phyloP scores from a whole-genome alignment of 345 rosid species.

The Geranium brycei region DNA sequence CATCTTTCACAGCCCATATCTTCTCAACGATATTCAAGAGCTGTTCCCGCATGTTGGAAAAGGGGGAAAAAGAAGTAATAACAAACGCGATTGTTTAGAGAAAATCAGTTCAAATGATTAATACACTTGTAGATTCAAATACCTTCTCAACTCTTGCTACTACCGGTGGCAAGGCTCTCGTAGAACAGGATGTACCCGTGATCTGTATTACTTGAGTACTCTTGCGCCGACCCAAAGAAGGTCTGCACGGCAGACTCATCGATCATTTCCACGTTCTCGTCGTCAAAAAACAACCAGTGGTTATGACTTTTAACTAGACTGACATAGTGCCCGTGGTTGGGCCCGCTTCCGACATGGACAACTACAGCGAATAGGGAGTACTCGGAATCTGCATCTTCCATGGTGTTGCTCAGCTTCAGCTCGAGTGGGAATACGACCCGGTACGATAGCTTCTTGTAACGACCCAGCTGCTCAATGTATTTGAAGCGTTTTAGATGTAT shows the following conservation, averaged over 20 bases:
- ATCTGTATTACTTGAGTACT: constrained; percentile 90
- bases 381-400: constrained; percentile 78
- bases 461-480: constrained; percentile 89
- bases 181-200: constrained; percentile 97
- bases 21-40: constrained; percentile 21
- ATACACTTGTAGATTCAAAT: constrained; percentile 18
- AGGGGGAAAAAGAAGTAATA: constrained; percentile 14
- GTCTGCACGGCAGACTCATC: constrained; percentile 98
- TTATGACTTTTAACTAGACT: constrained; percentile 98
- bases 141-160: constrained; percentile 34
- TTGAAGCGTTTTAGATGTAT: constrained; percentile 93
- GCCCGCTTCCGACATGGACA: constrained; percentile 96
- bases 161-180: constrained; percentile 52
- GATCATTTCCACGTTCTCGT: constrained; percentile 93
- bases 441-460: constrained; percentile 89
- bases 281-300: constrained; percentile 96
- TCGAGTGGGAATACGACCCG: constrained; percentile 91
- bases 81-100: constrained; percentile 3
- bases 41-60: constrained; percentile 21
- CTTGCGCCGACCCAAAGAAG: constrained; percentile 95
- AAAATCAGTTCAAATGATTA: constrained; percentile 25
- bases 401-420: constrained; percentile 86
- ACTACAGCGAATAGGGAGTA: constrained; percentile 96
- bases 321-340: constrained; percentile 92
- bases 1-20: constrained; percentile 24